phyloP scores from a whole-genome alignment of 345 rosid genomes.

The Boechera stricta region DNA sequence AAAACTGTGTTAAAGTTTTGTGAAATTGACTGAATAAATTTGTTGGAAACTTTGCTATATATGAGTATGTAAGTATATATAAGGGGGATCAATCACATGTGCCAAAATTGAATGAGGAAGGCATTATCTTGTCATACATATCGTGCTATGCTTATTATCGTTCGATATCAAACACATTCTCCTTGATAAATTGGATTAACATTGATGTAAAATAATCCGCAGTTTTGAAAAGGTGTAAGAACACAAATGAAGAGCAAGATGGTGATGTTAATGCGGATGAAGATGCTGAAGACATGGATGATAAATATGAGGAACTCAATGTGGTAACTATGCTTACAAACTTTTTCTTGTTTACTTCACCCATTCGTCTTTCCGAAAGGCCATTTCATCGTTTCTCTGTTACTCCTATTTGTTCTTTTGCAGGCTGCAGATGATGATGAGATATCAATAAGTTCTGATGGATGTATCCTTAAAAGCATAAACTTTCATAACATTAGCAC shows the following conservation, averaged over 20 bases:
- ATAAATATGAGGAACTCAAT: constrained; percentile 61
- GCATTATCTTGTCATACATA: neutral
- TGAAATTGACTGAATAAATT: neutral
- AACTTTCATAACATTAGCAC: constrained; percentile 5
- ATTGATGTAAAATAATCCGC: constrained; percentile 32
- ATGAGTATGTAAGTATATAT: neutral
- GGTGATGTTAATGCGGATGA: constrained; percentile 60
- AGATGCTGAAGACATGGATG: constrained; percentile 72
- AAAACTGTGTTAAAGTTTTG: neutral
- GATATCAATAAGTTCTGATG: constrained; percentile 52
- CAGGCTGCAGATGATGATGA: constrained; percentile 71
- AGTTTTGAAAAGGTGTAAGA: constrained; percentile 48
- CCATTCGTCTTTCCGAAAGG: neutral
- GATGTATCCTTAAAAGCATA: constrained; percentile 67
- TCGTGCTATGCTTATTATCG: constrained; percentile 8
- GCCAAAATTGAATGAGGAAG: constrained; percentile 1
- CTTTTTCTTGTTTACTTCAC: neutral
- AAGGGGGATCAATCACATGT: neutral
- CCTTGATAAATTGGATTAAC: neutral
- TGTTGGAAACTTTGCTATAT: constrained; percentile 2
- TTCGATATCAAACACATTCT: constrained; percentile 2
- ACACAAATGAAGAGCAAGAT: constrained; percentile 52
- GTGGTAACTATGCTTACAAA: constrained; percentile 49
- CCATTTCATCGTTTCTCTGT: neutral
- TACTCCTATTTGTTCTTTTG: constrained; percentile 18